Base-by-base conservation (phyloP, 257 asterid species). In the Salvia miltiorrhiza region DNA sequence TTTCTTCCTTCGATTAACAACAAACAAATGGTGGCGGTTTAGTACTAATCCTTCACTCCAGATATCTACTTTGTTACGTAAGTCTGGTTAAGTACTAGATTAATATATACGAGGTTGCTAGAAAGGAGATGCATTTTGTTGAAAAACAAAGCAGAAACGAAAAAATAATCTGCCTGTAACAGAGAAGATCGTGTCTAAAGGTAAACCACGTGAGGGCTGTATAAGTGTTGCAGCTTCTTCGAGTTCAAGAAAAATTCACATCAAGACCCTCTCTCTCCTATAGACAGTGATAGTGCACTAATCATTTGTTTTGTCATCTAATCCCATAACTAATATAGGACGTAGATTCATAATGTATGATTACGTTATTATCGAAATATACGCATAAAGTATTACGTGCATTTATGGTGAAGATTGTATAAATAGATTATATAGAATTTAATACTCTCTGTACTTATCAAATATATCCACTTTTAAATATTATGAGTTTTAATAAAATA, bases 171-270 rank as follows among this genome's bases (percentile, higher is more conserved):
- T 43, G 67, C 7, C 13, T 53, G 55, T 30, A 67, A 54, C 7
- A 69, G 55, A 62, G 32, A 39, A 35, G 44, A 71, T 61, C 43
- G 24, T 44, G 41, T 68, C 17, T 10, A 39, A 61, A 74, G 70
- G 52, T 49, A 19, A 70, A 70, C 41, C 83, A 79, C 80, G 83
- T 75, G 77, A 78, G 75, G 43, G 59, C 65, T 33, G 73, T 52
- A 73, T 68, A 55, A 73, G 64, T 64, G 60, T 28, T 56, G 60
- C 66, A 40, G 71, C 65, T 39, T 59, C 64, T 63, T 60, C 70
- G 43, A 23, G 60, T 78, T 75, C 77, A 78, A 78, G 77, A 74
- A 70, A 74, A 78, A 70, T 40, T 70, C 77, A 74, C 72, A 57
- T 78, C 76, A 64, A 55, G 7, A 14, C 16, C 26, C 24, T 45